Percentiles rank a stretch among this genome's conserved stretches.
These are phyloP conservation scores for Ophiocordyceps unilateralis DNA, from an alignment of 2,329 filamentous ascomycete genomes.

Conservation along the genomic window DNA sequence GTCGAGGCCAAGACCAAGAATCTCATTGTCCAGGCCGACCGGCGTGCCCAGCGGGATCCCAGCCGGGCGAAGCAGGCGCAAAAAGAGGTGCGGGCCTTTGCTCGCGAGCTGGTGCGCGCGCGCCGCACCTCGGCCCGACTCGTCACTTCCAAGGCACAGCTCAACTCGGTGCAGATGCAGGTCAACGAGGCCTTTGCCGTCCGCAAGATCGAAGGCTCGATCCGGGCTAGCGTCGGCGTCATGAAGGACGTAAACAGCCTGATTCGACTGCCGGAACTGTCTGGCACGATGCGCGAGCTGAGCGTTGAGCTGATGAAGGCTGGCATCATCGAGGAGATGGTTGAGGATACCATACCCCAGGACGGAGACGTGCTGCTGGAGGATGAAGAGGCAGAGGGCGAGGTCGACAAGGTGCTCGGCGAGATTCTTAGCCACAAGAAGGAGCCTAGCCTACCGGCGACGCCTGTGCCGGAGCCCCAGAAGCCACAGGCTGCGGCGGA, in stretches of 20 bases:
- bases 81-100: constrained; percentile 73
- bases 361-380: constrained; percentile 56
- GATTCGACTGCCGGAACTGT: constrained; percentile 69
- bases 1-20: constrained; percentile 73
- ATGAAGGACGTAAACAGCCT: constrained; percentile 94
- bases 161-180: constrained; percentile 90
- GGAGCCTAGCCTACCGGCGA: constrained; percentile 37
- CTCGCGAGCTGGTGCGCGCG: constrained; percentile 68
- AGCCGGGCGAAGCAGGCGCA: constrained; percentile 62
- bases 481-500: constrained; percentile 31
- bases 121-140: constrained; percentile 61
- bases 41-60: constrained; percentile 65
- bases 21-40: constrained; percentile 68
- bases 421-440: constrained; percentile 77
- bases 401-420: constrained; percentile 84
- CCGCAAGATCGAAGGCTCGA: constrained; percentile 86
- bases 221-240: constrained; percentile 70
- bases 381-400: constrained; percentile 56
- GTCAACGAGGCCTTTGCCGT: constrained; percentile 93
- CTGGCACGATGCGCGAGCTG: constrained; percentile 76
- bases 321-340: constrained; percentile 96
- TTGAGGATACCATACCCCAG: constrained; percentile 68
- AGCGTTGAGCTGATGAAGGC: constrained; percentile 81
- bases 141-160: constrained; percentile 75
- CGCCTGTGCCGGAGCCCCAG: constrained; percentile 37